These are phyloP conservation scores for Ceratobasidium theobromae DNA, from an alignment of 1,284 basidiomycete genomes.

Conservation along the genomic window DNA sequence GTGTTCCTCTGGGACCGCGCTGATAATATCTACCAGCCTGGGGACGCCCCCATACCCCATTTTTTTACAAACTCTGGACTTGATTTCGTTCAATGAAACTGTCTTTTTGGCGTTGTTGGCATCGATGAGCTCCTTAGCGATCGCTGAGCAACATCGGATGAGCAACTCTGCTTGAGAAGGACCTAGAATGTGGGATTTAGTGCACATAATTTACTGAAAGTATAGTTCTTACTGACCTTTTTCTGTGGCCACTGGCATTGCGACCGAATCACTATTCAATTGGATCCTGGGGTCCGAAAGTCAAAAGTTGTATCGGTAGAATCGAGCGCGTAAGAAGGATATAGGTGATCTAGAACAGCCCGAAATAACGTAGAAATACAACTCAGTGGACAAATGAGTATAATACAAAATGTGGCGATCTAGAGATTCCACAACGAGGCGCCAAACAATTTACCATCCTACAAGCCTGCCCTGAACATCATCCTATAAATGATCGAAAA, in stretches of 20 bases:
- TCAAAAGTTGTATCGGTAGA: not conserved
- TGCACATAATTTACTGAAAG: not conserved
- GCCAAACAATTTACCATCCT: not conserved
- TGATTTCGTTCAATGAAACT: slow-evolving; percentile 86
- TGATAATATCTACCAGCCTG: slow-evolving; percentile 95
- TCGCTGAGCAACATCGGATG: slow-evolving; percentile 89
- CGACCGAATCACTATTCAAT: not conserved
- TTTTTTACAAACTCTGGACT: slow-evolving; percentile 88
- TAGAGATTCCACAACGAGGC: not conserved
- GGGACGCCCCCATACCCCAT: slow-evolving; percentile 85
- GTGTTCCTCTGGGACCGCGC: slow-evolving; percentile 96
- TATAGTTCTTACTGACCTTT: not conserved
- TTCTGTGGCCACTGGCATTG: slow-evolving; percentile 22
- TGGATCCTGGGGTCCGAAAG: not conserved
- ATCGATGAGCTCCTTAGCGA: slow-evolving; percentile 90
- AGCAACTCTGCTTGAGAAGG: slow-evolving; percentile 85
- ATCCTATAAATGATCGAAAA: not conserved
- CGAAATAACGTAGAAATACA: too few relatives aligned
- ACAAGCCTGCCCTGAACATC: slow-evolving; percentile 8
- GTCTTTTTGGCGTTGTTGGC: slow-evolving; percentile 76
- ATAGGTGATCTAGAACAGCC: too few relatives aligned
- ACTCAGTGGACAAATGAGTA: not conserved
- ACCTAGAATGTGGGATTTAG: not conserved
- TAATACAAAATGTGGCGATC: not conserved
- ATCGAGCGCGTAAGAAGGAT: too few relatives aligned